A percentile compares a stretch with the other conserved stretches of the same genome.
Evolutionary conservation across 495 filamentous ascomycete genomes (phyloP).

Genomic region (Sphaerosporella brunnea): DNA sequence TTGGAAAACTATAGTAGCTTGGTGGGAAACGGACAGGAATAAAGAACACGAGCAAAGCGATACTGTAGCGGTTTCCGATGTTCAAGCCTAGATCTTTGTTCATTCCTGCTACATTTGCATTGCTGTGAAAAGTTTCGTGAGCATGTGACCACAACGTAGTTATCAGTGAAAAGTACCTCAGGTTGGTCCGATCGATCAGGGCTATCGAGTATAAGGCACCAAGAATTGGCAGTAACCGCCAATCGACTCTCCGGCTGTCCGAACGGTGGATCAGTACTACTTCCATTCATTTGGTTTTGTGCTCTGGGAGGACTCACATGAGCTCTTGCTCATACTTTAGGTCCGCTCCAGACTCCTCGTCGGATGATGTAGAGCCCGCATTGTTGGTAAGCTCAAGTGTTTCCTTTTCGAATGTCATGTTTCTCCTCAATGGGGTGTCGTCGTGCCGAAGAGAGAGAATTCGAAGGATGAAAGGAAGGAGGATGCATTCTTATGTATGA

Average conservation of each 20-base stretch:
- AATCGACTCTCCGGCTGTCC: slow-evolving; percentile 19
- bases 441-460: too few relatives aligned
- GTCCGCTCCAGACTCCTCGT: slow-evolving; percentile 16
- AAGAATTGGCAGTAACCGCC: slow-evolving; percentile 21
- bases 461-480: too few relatives aligned
- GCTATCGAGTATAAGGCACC: slow-evolving; percentile 18
- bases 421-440: too few relatives aligned
- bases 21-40: too few relatives aligned
- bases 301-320: slow-evolving; percentile 11
- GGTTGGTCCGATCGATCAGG: slow-evolving; percentile 22
- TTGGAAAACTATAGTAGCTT: too few relatives aligned
- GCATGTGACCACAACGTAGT: too few relatives aligned
- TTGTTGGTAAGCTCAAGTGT: not conserved
- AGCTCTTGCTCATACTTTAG: slow-evolving; percentile 19
- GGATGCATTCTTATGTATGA: too few relatives aligned
- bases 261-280: not conserved
- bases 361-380: not conserved
- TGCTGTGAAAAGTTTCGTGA: too few relatives aligned
- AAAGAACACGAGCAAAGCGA: slow-evolving; percentile 30
- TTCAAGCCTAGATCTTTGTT: slow-evolving; percentile 30
- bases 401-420: slow-evolving; percentile 2
- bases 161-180: too few relatives aligned
- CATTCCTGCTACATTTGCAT: slow-evolving; percentile 41
- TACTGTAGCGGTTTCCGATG: slow-evolving; percentile 16
- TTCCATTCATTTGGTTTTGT: slow-evolving; percentile 2